A percentile compares a stretch with the other conserved stretches of the same genome.
These are phyloP conservation scores for Coemansia sp. DNA, from an alignment of 192 early-diverging fungal species.

Conservation along the genomic window DNA sequence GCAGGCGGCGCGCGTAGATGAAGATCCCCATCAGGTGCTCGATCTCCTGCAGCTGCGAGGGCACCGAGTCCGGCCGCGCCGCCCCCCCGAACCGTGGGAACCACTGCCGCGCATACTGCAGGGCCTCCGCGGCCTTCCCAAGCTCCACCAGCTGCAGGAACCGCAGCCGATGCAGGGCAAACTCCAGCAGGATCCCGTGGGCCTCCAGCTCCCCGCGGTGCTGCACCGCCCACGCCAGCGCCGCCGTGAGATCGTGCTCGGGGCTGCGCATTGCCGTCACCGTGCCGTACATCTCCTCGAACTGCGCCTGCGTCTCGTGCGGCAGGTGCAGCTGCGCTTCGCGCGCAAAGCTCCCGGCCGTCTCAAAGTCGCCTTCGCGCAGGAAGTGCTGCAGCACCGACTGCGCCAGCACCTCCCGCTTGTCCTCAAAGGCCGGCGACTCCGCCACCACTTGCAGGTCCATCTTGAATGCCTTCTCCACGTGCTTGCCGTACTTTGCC, in stretches of 20 bases:
- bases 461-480: slow-evolving; percentile 75
- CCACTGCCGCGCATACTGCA: slow-evolving; percentile 70
- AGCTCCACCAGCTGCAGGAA: slow-evolving; percentile 72
- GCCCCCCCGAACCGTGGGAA: slow-evolving; percentile 60
- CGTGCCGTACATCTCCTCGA: slow-evolving; percentile 80
- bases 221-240: slow-evolving; percentile 72
- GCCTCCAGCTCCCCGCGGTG: slow-evolving; percentile 59
- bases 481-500: slow-evolving; percentile 67
- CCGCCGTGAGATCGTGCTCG: slow-evolving; percentile 60
- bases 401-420: slow-evolving; percentile 60
- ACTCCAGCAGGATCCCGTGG: slow-evolving; percentile 72
- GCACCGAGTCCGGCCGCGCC: not conserved
- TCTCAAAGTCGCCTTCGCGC: slow-evolving; percentile 80
- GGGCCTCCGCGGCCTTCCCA: slow-evolving; percentile 55
- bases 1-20: slow-evolving; percentile 58
- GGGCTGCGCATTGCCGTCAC: slow-evolving; percentile 56
- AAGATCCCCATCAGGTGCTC: slow-evolving; percentile 59
- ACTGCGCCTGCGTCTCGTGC: slow-evolving; percentile 58
- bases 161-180: slow-evolving; percentile 74
- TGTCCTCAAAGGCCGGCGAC: slow-evolving; percentile 74
- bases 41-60: slow-evolving; percentile 31
- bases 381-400: slow-evolving; percentile 77
- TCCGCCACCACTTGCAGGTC: slow-evolving; percentile 60
- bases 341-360: slow-evolving; percentile 57
- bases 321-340: slow-evolving; percentile 53